Conservation (phyloP, 768 basidiomycete species). For the Lactarius akahatsu region DNA sequence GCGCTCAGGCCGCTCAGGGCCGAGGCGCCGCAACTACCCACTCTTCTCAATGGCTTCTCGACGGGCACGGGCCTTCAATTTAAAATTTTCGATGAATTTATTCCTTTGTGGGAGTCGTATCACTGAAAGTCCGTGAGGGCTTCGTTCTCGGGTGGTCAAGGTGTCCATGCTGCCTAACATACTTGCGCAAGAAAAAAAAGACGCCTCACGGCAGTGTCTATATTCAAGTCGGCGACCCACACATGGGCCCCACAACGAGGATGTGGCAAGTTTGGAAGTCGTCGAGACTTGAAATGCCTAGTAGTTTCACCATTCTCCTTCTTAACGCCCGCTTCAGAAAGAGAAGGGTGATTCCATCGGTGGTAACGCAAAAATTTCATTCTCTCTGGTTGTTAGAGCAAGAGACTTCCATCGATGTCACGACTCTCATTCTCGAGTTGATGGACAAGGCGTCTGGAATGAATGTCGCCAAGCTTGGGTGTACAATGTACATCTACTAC, state of each 20-base stretch:
- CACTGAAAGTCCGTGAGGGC: neutral
- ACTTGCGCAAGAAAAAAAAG: neutral
- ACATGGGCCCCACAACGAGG: neutral
- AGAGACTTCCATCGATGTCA: neutral
- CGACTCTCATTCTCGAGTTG: neutral
- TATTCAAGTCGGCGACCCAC: neutral
- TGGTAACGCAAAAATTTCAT: neutral
- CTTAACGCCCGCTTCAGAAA: neutral
- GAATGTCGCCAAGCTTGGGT: neutral
- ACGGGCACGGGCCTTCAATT: slow-evolving; percentile 3
- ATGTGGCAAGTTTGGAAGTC: neutral
- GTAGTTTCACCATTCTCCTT: neutral
- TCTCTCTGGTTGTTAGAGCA: neutral
- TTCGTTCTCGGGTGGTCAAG: slow-evolving; percentile 1
- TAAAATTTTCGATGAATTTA: neutral
- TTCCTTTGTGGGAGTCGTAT: slow-evolving; percentile 2
- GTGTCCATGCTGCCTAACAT: slow-evolving; percentile 3
- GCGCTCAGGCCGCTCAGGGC: neutral
- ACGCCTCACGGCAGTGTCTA: neutral
- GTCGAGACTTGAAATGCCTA: neutral
- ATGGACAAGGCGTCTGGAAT: neutral
- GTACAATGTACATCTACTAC: neutral
- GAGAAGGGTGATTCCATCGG: neutral
- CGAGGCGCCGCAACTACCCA: neutral
- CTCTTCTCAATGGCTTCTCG: neutral